Base-by-base conservation (phyloP, 139 green algal species). In the Micractinium sp. region DNA sequence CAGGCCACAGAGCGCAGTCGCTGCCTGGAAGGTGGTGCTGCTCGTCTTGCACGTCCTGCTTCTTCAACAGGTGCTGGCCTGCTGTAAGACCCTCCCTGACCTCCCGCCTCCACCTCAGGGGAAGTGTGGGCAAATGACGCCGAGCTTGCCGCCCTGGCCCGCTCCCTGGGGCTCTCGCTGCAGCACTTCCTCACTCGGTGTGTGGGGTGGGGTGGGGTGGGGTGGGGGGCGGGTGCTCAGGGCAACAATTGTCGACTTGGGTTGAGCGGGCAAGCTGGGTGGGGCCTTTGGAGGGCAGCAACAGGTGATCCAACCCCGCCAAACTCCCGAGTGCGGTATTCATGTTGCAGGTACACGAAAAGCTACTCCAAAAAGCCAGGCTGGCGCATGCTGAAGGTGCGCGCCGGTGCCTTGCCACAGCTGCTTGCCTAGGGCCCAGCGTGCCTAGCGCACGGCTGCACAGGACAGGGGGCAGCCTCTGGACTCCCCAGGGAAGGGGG, bases 61-160 rank as follows among this genome's bases (percentile, higher is more conserved):
- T 56, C 13, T 29, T 56, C 36, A 25, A 56, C 35, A 27, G n/a
- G 20, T 63, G 39, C 77, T 82, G 77, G 22, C 23, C 4, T 22
- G 77, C 41, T 33, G 19, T 29, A 16, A 5, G 36, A 22, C 41
- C 16, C 23, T 15, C 41, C 3, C 79, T 85, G 41, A 39, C 27
- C 15, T 20, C 63, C 79, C 29, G 39, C 27, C 13, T 41, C n/a
- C 47, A 2, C 47, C 36, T n/a, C 83, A 79, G 92, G 92, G 3
- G 85, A 95, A 87, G 90, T 95, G 20, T 95, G 92, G 91, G 63
- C 90, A 0, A 90, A 81, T 9, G 63, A 83, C 5, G 82, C 78
- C 3, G 91, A 96, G 79, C 88, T 82, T 2, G 12, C 33, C 0
- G 80, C 61, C 35, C 93, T 95, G 0, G 90, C 94, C 5, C 22